Evolutionary conservation across 192 early-diverging fungal genomes (phyloP).

Genomic region (Coemansia biformis): DNA sequence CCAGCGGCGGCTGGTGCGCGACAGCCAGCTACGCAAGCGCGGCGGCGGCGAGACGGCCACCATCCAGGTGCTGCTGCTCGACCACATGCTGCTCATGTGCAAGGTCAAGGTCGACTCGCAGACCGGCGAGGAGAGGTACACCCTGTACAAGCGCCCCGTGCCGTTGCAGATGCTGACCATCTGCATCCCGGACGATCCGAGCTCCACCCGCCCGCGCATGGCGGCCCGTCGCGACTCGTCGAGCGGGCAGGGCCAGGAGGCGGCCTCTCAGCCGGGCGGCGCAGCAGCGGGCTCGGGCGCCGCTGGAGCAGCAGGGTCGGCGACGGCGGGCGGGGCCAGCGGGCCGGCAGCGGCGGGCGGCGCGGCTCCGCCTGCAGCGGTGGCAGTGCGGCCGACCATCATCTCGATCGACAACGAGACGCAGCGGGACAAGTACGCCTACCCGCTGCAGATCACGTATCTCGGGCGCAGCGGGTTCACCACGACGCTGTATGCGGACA

Average conservation of each 20-base stretch:
- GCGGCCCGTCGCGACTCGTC: conserved; percentile 41
- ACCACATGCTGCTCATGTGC: conserved; percentile 77
- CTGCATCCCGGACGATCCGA: conserved; percentile 53
- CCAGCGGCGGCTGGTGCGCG: conserved; percentile 67
- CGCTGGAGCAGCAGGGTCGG: too few species aligned
- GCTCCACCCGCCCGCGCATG: conserved; percentile 41
- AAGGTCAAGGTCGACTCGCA: conserved; percentile 60
- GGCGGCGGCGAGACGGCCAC: conserved; percentile 58
- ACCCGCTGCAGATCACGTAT: conserved; percentile 69
- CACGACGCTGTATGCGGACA: conserved; percentile 68
- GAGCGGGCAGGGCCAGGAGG: too few species aligned
- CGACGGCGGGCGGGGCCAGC: too few species aligned
- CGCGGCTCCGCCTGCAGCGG: conserved; percentile 5
- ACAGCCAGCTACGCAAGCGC: conserved; percentile 73
- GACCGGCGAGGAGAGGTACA: conserved; percentile 54
- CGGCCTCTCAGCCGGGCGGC: too few species aligned
- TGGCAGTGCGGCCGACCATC: conserved; percentile 21
- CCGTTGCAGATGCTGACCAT: conserved; percentile 71
- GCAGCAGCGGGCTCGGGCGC: too few species aligned
- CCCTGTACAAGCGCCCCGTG: conserved; percentile 64
- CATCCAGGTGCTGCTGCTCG: conserved; percentile 76
- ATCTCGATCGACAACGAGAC: conserved; percentile 35
- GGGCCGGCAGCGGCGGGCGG: conserved; percentile 2
- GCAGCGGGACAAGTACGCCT: conserved; percentile 56
- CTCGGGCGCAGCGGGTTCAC: conserved; percentile 68